These are phyloP conservation scores for Cladophialophora exuberans DNA, from an alignment of 2,329 filamentous ascomycete species.

Conservation along the genomic window DNA sequence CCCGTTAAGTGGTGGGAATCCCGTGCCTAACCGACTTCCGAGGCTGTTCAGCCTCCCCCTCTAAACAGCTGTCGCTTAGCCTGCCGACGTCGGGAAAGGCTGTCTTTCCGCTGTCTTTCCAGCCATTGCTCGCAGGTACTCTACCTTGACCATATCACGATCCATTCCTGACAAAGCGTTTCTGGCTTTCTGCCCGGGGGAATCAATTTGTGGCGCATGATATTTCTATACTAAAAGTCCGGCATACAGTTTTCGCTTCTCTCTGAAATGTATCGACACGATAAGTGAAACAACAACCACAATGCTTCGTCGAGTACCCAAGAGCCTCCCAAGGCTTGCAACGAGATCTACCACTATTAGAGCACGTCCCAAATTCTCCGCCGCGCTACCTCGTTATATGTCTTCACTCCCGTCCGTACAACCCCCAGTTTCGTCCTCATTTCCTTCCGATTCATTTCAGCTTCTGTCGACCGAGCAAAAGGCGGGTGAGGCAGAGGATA, in stretches of 20 bases:
- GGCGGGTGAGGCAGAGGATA: slow-evolving; percentile 78
- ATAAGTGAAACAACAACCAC: slow-evolving; percentile 1
- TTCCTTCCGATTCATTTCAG: slow-evolving; percentile 80
- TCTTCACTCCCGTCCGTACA: slow-evolving; percentile 57
- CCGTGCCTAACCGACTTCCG: slow-evolving; percentile 13
- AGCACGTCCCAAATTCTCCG: slow-evolving; percentile 11
- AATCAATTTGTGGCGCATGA: not conserved
- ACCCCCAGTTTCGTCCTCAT: slow-evolving; percentile 63
- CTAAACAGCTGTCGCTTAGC: slow-evolving; percentile 1
- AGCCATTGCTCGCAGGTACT: not conserved
- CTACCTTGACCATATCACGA: not conserved
- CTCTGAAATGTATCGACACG: not conserved
- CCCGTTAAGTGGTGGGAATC: no score
- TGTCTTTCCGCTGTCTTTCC: not conserved
- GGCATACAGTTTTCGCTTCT: not conserved
- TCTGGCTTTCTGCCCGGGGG: slow-evolving; percentile 7
- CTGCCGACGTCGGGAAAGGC: slow-evolving; percentile 9
- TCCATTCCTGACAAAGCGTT: slow-evolving; percentile 16
- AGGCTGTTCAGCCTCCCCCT: slow-evolving; percentile 9
- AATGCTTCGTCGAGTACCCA: slow-evolving; percentile 29
- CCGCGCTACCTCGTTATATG: slow-evolving; percentile 53
- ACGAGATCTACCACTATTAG: slow-evolving; percentile 11
- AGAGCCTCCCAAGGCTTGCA: slow-evolving; percentile 24
- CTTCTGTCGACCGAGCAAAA: slow-evolving; percentile 78
- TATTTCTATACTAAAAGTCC: slow-evolving; percentile 2